Evolutionary conservation across 1,139 yeast genomes (phyloP).

Genomic region (Debaryomyces sp.): DNA sequence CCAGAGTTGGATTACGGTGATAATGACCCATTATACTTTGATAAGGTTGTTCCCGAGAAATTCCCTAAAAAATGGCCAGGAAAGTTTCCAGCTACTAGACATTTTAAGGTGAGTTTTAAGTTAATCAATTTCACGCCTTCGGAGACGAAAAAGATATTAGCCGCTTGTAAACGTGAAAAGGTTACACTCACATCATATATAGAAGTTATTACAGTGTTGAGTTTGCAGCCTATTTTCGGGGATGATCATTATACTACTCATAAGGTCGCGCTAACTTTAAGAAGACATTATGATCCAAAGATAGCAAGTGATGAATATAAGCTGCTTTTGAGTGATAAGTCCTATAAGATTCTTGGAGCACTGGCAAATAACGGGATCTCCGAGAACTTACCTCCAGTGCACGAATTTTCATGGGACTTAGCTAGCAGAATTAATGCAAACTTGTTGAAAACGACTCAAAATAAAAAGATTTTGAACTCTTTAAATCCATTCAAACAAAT

Average conservation of each 20-base stretch:
- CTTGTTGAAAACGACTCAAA: constrained; percentile 21
- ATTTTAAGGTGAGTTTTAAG: constrained; percentile 31
- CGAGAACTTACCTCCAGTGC: constrained; percentile 32
- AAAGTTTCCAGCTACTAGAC: constrained; percentile 25
- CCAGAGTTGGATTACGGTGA: constrained; percentile 28
- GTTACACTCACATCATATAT: constrained; percentile 43
- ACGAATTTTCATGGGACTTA: constrained; percentile 38
- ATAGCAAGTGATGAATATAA: constrained; percentile 21
- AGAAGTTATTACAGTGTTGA: constrained; percentile 26
- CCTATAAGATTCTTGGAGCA: constrained; percentile 35
- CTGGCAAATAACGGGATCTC: constrained; percentile 38
- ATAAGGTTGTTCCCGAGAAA: constrained; percentile 26
- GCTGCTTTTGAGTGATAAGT: constrained; percentile 19
- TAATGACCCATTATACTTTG: constrained; percentile 27
- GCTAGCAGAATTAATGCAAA: constrained; percentile 26
- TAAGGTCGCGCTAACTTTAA: constrained; percentile 38
- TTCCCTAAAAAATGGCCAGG: constrained; percentile 37
- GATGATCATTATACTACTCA: constrained; percentile 25
- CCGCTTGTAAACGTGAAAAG: constrained; percentile 29
- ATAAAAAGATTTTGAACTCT: constrained; percentile 28
- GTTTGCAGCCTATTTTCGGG: constrained; percentile 34
- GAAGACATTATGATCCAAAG: constrained; percentile 28
- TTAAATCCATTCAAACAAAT: constrained; percentile 23
- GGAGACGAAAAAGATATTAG: constrained; percentile 26
- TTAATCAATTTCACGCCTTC: constrained; percentile 30